Percentiles rank a stretch among this genome's conserved stretches.
These are phyloP conservation scores for Periconia sp. DNA, from an alignment of 2,329 filamentous ascomycete species.

Conservation along the genomic window DNA sequence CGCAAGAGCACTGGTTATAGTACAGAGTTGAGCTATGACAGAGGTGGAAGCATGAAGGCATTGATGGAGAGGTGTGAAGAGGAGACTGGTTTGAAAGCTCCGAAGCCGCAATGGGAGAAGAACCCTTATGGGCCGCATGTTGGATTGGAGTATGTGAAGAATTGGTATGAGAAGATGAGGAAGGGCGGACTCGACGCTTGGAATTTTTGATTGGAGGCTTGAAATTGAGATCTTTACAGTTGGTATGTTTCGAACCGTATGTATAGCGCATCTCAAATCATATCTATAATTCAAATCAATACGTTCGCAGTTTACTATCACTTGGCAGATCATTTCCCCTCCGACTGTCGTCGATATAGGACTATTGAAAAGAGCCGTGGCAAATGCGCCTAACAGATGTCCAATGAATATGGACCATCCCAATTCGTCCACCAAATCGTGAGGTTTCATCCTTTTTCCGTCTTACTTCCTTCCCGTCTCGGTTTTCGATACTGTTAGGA, in stretches of 20 bases:
- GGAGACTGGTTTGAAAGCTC: constrained; percentile 53
- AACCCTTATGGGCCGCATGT: constrained; percentile 55
- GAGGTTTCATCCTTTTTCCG: constrained; percentile 3
- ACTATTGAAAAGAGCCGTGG: too few relatives aligned
- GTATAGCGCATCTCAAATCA: too few relatives aligned
- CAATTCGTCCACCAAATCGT: not conserved
- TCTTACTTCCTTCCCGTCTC: constrained; percentile 8
- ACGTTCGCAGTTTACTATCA: too few relatives aligned
- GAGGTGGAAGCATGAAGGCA: constrained; percentile 51
- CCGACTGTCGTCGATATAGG: too few relatives aligned
- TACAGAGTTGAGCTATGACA: constrained; percentile 45
- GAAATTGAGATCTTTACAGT: too few relatives aligned
- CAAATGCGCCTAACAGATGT: too few relatives aligned
- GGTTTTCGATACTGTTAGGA: not conserved
- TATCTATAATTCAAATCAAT: too few relatives aligned
- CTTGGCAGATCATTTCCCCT: too few relatives aligned
- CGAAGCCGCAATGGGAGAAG: constrained; percentile 52
- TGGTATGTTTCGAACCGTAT: too few relatives aligned
- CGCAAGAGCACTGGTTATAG: constrained; percentile 22
- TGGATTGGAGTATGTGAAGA: constrained; percentile 50
- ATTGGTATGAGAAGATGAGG: constrained; percentile 51
- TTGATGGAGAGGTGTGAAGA: constrained; percentile 44
- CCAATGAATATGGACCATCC: too few relatives aligned
- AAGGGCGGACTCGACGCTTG: constrained; percentile 28
- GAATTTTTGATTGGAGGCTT: too few relatives aligned